phyloP scores from a whole-genome alignment of 345 rosid species.

The Salix koriyanagi region DNA sequence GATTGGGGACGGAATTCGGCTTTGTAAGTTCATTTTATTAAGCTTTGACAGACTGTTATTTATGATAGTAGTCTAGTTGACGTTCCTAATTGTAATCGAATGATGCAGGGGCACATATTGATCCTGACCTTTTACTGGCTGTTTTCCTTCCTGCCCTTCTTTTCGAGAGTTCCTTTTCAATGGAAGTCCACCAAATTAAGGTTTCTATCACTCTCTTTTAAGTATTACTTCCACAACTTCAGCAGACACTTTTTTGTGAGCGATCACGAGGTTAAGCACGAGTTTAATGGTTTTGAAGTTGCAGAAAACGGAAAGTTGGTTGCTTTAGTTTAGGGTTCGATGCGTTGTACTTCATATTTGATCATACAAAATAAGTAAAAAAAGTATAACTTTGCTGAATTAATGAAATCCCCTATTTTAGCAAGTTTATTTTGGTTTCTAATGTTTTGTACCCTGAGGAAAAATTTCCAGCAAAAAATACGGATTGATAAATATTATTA shows the following conservation, averaged over 20 bases:
- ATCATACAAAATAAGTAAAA: background rate
- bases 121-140: conserved; percentile 84
- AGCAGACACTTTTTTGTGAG: background rate
- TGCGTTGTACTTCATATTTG: background rate
- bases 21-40: conserved; percentile 61
- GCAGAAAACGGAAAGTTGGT: background rate
- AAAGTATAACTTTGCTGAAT: background rate
- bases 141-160: conserved; percentile 97
- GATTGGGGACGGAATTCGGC: conserved; percentile 78
- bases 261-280: background rate
- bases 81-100: background rate
- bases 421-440: background rate
- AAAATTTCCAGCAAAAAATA: no score
- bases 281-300: background rate
- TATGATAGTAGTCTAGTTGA: background rate
- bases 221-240: background rate
- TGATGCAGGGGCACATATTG: conserved; percentile 69
- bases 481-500: background rate
- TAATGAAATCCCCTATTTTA: background rate
- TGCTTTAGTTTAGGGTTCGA: background rate
- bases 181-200: conserved; percentile 97
- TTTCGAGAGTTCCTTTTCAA: conserved; percentile 89
- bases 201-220: conserved; percentile 28
- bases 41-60: background rate
- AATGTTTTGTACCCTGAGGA: background rate